Evolutionary conservation across 345 rosid species (phyloP).

Genomic region (Laguncularia racemosa): DNA sequence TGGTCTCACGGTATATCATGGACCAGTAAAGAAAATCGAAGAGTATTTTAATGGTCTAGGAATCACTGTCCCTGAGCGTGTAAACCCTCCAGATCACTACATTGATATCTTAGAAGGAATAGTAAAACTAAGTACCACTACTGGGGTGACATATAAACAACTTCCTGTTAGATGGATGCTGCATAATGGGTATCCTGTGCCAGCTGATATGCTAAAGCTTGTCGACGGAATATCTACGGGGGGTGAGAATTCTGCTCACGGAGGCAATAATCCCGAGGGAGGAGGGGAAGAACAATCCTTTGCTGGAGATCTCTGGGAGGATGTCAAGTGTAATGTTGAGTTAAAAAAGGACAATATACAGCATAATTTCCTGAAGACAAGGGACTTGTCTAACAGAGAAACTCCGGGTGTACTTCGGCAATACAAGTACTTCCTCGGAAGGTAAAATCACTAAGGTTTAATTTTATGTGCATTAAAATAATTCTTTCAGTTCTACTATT

Average conservation of each 20-base stretch:
- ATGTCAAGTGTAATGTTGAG: slow-evolving; percentile 58
- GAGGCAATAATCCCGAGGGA: slow-evolving; percentile 24
- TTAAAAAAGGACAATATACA: slow-evolving; percentile 50
- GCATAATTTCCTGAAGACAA: slow-evolving; percentile 35
- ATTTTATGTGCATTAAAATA: neutral
- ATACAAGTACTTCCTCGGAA: slow-evolving; percentile 86
- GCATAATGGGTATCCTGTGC: slow-evolving; percentile 85
- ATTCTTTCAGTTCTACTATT: neutral
- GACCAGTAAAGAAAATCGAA: slow-evolving; percentile 91
- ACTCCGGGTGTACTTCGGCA: slow-evolving; percentile 66
- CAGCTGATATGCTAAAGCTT: slow-evolving; percentile 71
- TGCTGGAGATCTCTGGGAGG: slow-evolving; percentile 84
- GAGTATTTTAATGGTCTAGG: slow-evolving; percentile 82
- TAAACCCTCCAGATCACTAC: slow-evolving; percentile 95
- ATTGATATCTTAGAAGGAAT: slow-evolving; percentile 96
- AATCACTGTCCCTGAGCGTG: slow-evolving; percentile 78
- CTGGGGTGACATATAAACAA: slow-evolving; percentile 66
- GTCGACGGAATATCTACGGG: slow-evolving; percentile 44
- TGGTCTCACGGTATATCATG: slow-evolving; percentile 84
- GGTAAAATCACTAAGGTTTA: slow-evolving; percentile 31
- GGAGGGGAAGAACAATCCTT: slow-evolving; percentile 45
- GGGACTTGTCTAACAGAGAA: slow-evolving; percentile 60
- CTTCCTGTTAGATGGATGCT: slow-evolving; percentile 98
- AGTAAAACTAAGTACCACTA: slow-evolving; percentile 44
- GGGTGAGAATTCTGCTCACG: slow-evolving; percentile 45